Conservation (phyloP, 768 basidiomycete species). For the Amanita pseudoporphyria region DNA sequence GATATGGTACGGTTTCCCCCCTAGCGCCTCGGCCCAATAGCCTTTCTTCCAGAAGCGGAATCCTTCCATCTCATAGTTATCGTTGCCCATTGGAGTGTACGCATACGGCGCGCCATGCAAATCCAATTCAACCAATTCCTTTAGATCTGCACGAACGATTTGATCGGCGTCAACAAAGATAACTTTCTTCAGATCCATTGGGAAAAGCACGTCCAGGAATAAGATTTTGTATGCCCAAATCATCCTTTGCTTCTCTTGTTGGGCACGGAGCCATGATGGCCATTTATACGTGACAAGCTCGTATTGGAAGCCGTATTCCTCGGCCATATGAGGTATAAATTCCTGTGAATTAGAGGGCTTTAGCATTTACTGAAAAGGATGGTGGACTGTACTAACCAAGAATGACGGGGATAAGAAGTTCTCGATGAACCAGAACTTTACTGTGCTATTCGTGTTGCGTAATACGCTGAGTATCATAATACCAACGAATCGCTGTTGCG, state of each 20-base stretch:
- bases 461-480: slow-evolving; percentile 98
- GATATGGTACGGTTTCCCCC: slow-evolving; percentile 87
- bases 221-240: slow-evolving; percentile 99
- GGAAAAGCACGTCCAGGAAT: slow-evolving; percentile 97
- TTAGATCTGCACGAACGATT: slow-evolving; percentile 93
- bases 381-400: slow-evolving; percentile 43
- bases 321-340: slow-evolving; percentile 89
- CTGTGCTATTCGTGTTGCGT: slow-evolving; percentile 85
- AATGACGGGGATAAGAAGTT: slow-evolving; percentile 98
- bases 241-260: slow-evolving; percentile 95
- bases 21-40: slow-evolving; percentile 85
- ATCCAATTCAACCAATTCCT: slow-evolving; percentile 90
- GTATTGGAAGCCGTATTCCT: slow-evolving; percentile 90
- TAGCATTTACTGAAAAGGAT: neutral
- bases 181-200: slow-evolving; percentile 97
- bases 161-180: slow-evolving; percentile 98
- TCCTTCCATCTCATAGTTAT: slow-evolving; percentile 91
- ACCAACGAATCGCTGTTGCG: slow-evolving; percentile 77
- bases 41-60: slow-evolving; percentile 99
- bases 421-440: slow-evolving; percentile 99
- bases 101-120: slow-evolving; percentile 91
- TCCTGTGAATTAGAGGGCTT: slow-evolving; percentile 39
- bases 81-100: slow-evolving; percentile 96
- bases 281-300: slow-evolving; percentile 98
- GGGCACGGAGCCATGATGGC: slow-evolving; percentile 96